Base-by-base conservation (phyloP, 192 early-diverging fungal species). In the Backusella westeae region DNA sequence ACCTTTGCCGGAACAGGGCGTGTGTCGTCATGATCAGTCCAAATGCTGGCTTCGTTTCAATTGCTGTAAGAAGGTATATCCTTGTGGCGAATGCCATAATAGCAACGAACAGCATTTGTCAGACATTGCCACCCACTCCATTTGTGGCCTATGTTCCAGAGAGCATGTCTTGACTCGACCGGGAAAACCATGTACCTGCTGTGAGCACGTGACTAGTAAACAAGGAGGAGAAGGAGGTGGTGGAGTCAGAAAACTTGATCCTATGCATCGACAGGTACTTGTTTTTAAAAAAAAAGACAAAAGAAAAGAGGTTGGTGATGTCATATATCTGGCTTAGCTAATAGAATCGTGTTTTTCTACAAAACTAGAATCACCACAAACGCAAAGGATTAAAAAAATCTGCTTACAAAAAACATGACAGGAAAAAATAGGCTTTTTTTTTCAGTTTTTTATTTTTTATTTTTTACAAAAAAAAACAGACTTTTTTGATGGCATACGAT, bases 21-120 rank as follows among this genome's bases (percentile, higher is more conserved):
- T 91, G 0, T 98, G 96, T 82, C 82, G 86, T 70, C 95, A 98
- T 71, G 97, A 95, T 79, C 77, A 87, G 15, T 93, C 91, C 7
- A 90, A 90, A 42, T 86, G 95, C 19, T 98, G 95, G 94, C 93
- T 98, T 81, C 88, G 96, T n/a, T 98, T 98, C 81, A 91, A 94
- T 0, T 98, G 96, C 85, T 98, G 96, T 77, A 88, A 87, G 67
- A 94, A 91, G 79, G 83, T 93, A 14, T 95, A 89, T 78, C 88
- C 95, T 0, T 98, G 96, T 69, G 95, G 94, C 78, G 70, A 85
- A 4, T 98, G 96, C 79, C 96, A 98, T 68, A 92, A 96, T 69
- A 87, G 88, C 1, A 81, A 85, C 36, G 92, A 95, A 69, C 87
- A 84, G 44, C 95, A 96, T 74, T 85, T 10, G 1, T 65, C 21